These are phyloP conservation scores for Hypoxylon sp. DNA, from an alignment of 2,329 filamentous ascomycete species.

Conservation along the genomic window DNA sequence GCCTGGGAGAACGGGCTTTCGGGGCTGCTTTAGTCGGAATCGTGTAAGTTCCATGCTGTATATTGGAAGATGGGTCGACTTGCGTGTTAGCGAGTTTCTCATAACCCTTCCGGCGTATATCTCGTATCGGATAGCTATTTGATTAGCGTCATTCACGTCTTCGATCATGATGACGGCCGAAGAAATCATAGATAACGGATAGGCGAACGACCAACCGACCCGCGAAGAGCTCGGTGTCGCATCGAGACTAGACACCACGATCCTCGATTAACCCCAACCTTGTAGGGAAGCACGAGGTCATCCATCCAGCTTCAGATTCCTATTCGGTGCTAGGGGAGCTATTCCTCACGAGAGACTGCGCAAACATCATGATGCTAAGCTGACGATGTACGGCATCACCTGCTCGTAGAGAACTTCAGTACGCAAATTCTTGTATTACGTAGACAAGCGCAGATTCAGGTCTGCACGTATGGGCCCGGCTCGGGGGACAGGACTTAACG, in stretches of 20 bases:
- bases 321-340: background rate
- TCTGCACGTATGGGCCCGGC: background rate
- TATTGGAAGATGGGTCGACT: background rate
- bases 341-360: background rate
- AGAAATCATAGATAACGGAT: too few species aligned
- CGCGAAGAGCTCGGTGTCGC: background rate
- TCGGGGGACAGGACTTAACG: constrained; percentile 6
- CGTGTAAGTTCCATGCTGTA: background rate
- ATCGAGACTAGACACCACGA: background rate
- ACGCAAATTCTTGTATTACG: background rate
- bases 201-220: background rate
- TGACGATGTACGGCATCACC: background rate
- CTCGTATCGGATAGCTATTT: background rate
- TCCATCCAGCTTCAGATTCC: background rate
- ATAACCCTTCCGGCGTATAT: background rate
- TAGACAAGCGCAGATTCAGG: constrained; percentile 3
- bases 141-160: too few species aligned
- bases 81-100: background rate
- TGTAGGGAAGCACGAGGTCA: background rate
- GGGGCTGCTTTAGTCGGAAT: background rate
- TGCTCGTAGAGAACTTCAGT: background rate
- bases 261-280: background rate
- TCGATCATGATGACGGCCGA: too few species aligned
- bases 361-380: background rate
- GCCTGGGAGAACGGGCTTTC: background rate